Percentiles rank a stretch among this genome's conserved stretches.
Conservation (phyloP, 257 asterid genomes). For the Buddleja alternifolia region DNA sequence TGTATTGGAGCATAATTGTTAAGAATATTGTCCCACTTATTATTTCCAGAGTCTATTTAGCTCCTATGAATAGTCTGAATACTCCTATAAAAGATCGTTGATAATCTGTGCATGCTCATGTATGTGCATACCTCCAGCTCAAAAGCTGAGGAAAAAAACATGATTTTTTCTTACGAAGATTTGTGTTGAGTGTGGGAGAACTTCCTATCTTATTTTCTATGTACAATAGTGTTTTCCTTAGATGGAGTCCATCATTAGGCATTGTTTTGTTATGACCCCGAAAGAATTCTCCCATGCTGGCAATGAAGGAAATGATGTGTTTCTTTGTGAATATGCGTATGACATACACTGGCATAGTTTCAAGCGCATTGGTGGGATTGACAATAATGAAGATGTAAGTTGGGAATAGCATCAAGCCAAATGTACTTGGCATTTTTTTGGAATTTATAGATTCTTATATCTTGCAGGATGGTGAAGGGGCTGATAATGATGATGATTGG, state of each 20-base stretch:
- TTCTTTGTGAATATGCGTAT: constrained; percentile 88
- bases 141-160: neutral
- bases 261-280: constrained; percentile 77
- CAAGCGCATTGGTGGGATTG: constrained; percentile 80
- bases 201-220: constrained; percentile 15
- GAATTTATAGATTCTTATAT: constrained; percentile 20
- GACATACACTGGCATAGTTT: constrained; percentile 79
- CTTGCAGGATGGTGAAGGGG: constrained; percentile 69
- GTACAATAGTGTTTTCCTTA: constrained; percentile 30
- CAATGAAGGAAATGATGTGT: constrained; percentile 88
- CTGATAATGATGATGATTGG: constrained; percentile 66
- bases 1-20: constrained; percentile 6
- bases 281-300: constrained; percentile 62
- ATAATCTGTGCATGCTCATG: neutral
- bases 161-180: neutral
- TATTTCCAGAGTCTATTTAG: neutral
- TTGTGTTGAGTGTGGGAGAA: constrained; percentile 9
- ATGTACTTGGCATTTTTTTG: constrained; percentile 22
- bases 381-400: constrained; percentile 57
- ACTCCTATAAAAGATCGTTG: neutral
- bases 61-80: neutral
- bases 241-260: constrained; percentile 87
- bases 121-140: neutral
- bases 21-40: neutral
- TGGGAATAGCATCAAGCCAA: neutral